These are phyloP conservation scores for Taphrina pruni DNA, from an alignment of 1,139 yeast species.

Conservation along the genomic window DNA sequence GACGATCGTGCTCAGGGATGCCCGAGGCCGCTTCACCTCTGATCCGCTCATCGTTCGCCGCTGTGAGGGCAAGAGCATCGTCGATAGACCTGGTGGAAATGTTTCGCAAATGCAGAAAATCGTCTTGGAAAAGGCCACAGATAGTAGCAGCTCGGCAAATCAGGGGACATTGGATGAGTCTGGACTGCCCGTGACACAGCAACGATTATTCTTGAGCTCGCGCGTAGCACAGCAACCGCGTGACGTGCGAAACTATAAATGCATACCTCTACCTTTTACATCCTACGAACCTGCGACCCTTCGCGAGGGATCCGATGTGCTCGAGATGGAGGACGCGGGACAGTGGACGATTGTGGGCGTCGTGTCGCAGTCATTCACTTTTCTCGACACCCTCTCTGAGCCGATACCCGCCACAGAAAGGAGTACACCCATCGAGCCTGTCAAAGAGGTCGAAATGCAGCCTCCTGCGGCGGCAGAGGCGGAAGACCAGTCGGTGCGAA, in stretches of 20 bases:
- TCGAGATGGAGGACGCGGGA: constrained; percentile 22
- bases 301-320: constrained; percentile 14
- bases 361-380: not conserved
- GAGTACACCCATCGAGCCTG: not conserved
- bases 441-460: not conserved
- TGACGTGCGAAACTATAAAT: constrained; percentile 11
- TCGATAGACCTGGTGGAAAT: constrained; percentile 25
- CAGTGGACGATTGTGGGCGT: constrained; percentile 29
- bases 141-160: not conserved
- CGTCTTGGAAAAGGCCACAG: constrained; percentile 30
- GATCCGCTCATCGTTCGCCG: constrained; percentile 40
- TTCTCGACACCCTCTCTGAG: constrained; percentile 17
- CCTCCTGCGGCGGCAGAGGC: not conserved
- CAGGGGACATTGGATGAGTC: not conserved
- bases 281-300: constrained; percentile 9
- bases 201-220: constrained; percentile 18
- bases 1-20: constrained; percentile 24
- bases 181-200: not conserved
- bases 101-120: constrained; percentile 41
- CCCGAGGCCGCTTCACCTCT: constrained; percentile 15
- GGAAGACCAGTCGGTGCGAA: not conserved
- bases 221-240: constrained; percentile 14
- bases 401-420: not conserved
- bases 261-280: constrained; percentile 1
- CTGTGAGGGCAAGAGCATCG: constrained; percentile 38